Percentiles rank a stretch among this genome's conserved stretches.
These are phyloP conservation scores for Didymella glomerata DNA, from an alignment of 2,329 filamentous ascomycete genomes.

Conservation along the genomic window DNA sequence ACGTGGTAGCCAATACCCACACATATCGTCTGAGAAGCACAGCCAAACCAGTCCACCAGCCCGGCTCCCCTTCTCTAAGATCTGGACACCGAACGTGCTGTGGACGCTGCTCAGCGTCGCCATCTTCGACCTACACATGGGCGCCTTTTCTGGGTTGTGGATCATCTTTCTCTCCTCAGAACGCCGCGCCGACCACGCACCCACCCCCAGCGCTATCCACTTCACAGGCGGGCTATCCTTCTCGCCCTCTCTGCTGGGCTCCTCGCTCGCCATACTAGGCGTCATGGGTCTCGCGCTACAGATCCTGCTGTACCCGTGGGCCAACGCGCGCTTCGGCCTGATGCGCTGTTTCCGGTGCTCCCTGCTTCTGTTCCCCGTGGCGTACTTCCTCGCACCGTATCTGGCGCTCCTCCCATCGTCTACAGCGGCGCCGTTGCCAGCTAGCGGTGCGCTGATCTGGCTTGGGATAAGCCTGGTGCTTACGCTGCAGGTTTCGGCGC, in stretches of 20 bases:
- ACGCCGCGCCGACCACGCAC: constrained; percentile 53
- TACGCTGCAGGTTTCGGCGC: constrained; percentile 73
- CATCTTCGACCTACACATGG: constrained; percentile 76
- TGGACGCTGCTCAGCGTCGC: constrained; percentile 69
- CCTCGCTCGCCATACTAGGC: constrained; percentile 80
- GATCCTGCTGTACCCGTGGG: constrained; percentile 72
- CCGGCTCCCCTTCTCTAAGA: constrained; percentile 57
- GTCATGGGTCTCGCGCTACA: constrained; percentile 78
- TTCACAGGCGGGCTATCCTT: constrained; percentile 81
- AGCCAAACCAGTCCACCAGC: background rate
- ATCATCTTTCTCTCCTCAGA: constrained; percentile 80
- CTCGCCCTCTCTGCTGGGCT: constrained; percentile 73
- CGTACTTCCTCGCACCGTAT: constrained; percentile 75
- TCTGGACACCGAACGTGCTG: constrained; percentile 64
- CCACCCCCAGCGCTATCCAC: constrained; percentile 53
- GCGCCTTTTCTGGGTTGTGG: constrained; percentile 77
- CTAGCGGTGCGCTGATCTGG: constrained; percentile 69
- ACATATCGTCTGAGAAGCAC: constrained; percentile 2
- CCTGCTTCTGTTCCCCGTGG: constrained; percentile 73
- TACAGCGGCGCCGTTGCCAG: constrained; percentile 58
- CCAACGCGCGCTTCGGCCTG: constrained; percentile 73
- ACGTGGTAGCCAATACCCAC: background rate
- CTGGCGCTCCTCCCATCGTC: constrained; percentile 71
- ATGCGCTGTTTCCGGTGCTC: constrained; percentile 73
- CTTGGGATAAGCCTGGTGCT: constrained; percentile 69